Evolutionary conservation across 768 basidiomycete genomes (phyloP), one percentile per base, ranked within the genome.

Genomic region (Tremella yokohamensis): DNA sequence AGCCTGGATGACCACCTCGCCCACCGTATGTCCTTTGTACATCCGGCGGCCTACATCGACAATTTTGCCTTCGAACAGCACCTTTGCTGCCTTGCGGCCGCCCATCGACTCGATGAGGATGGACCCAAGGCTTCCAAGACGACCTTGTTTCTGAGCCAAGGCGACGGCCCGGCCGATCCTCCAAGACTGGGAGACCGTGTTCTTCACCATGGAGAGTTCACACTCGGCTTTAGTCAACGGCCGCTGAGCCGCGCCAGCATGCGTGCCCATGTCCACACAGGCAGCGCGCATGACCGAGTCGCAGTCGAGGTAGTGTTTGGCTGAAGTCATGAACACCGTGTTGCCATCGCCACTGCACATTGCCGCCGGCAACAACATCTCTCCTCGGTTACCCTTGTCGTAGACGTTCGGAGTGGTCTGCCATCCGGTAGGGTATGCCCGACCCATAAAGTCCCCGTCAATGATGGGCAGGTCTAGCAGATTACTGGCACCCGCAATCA

Each of bases 1-100:
- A n/a, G 69, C 62, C 18, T 63, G 56, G 20, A 71, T 68, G 16
- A 58, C 53, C 2, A 71, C 52, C 74, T 65, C 78, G 64, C 72
- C 64, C 22, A 73, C 48, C 18, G 62, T 68, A 57, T 64, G 70
- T 42, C 64, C 73, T 53, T 40, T 81, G 62, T 78, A 78, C n/a
- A 79, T 61, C 71, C 72, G 76, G 47, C 82, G 65, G 50, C 73
- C 70, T 47, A 84, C 83, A 52, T 83, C 80, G 20, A 82, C 65
- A 22, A 86, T 83, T 74, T 87, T 87, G 13, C 85, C 85, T 24
- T 78, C 69, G 68, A 86, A 86, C 22, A 86, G 64, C 68, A 79
- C 66, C 63, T 79, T 63, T 0, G 62, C 62, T 19, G 62, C 45
- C 15, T 24, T 19, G 3, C 20, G 12, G 1, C 69, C 69, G 20